These are phyloP conservation scores for Plasmodium blacklocki DNA, from an alignment of 169 alveolate genomes.

Conservation along the genomic window DNA sequence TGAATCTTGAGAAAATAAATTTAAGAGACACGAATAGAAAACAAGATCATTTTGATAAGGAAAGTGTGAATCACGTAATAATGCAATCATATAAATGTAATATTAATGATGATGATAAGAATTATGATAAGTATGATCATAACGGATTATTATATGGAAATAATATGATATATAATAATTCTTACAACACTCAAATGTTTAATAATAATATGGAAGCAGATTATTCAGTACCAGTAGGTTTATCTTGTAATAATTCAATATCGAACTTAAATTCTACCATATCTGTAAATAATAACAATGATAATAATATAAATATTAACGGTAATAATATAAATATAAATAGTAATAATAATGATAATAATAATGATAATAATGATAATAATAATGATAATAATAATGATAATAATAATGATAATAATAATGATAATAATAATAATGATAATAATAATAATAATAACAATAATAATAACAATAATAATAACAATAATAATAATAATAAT, in stretches of 20 bases:
- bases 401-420: too few species aligned
- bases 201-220: conserved; percentile 8
- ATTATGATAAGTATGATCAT: too few species aligned
- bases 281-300: conserved; percentile 10
- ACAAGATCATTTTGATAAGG: too few species aligned
- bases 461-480: too few species aligned
- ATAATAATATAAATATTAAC: not conserved
- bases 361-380: too few species aligned
- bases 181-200: conserved; percentile 9
- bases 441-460: not conserved
- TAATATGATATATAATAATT: not conserved
- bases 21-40: too few species aligned
- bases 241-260: not conserved
- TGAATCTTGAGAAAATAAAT: not conserved
- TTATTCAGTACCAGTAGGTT: conserved; percentile 13
- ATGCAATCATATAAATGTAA: too few species aligned
- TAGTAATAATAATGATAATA: too few species aligned
- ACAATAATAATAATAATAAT: too few species aligned
- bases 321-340: not conserved
- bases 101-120: too few species aligned
- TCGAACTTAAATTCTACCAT: conserved; percentile 13
- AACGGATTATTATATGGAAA: not conserved
- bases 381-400: too few species aligned
- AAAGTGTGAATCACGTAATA: too few species aligned
- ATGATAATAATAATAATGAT: not conserved